Conservation (phyloP, 495 filamentous ascomycete genomes). For the Neohortaea acidophila region DNA sequence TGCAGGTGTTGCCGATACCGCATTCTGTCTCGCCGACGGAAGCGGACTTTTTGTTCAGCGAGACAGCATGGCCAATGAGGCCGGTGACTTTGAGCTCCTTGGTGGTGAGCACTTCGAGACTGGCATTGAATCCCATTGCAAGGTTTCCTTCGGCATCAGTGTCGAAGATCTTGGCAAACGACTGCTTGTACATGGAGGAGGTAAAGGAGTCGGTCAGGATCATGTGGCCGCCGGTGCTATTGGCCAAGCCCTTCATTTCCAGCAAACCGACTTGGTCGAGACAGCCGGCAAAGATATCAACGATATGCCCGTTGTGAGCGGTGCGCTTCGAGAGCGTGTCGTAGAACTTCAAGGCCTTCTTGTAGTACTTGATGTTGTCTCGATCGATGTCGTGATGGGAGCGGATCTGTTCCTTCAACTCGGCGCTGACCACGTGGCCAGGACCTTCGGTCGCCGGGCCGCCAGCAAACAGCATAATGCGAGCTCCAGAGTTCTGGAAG, state of each 20-base stretch:
- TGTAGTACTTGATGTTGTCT: constrained; percentile 99
- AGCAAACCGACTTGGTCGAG: constrained; percentile 95
- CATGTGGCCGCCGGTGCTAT: constrained; percentile 95
- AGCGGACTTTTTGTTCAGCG: constrained; percentile 92
- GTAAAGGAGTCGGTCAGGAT: constrained; percentile 98
- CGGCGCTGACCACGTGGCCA: constrained; percentile 92
- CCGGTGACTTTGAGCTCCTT: constrained; percentile 98
- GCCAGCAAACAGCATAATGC: constrained; percentile 95
- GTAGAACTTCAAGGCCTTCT: constrained; percentile 99
- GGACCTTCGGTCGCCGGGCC: constrained; percentile 93
- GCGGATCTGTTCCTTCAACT: constrained; percentile 89
- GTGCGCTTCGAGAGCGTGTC: constrained; percentile 91
- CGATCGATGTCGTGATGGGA: constrained; percentile 98
- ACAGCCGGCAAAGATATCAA: constrained; percentile 97
- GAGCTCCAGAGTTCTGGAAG: constrained; percentile 86
- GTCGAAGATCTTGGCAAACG: constrained; percentile 92
- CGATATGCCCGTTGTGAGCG: constrained; percentile 90
- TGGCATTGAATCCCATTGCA: constrained; percentile 96
- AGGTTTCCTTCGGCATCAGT: constrained; percentile 90
- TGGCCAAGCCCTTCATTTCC: constrained; percentile 97
- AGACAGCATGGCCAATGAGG: constrained; percentile 91
- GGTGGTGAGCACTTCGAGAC: constrained; percentile 88
- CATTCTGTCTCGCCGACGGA: constrained; percentile 97
- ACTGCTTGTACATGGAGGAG: constrained; percentile 98
- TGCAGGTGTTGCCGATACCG: constrained; percentile 96